Evolutionary conservation across 805 yeast genomes (phyloP).

Genomic region (Lipomyces sp.): DNA sequence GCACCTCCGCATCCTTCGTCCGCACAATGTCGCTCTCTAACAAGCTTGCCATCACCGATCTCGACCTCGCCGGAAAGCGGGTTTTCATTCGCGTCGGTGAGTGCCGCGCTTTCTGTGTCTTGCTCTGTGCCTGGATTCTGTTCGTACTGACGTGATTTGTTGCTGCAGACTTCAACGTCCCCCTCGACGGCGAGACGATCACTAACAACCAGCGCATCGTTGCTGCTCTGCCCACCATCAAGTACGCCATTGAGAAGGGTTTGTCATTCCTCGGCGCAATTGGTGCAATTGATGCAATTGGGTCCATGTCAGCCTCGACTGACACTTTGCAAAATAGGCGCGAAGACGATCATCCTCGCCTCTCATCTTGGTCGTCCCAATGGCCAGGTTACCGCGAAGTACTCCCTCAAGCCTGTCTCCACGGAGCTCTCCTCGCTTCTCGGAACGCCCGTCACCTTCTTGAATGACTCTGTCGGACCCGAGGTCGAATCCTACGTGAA

Average conservation of each 20-base stretch:
- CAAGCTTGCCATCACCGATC: constrained; percentile 90
- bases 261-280: not conserved
- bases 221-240: constrained; percentile 98
- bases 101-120: constrained; percentile 19
- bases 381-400: constrained; percentile 82
- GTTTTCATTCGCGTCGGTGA: constrained; percentile 96
- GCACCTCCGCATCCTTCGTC: not conserved
- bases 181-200: constrained; percentile 88
- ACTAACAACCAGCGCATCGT: constrained; percentile 99
- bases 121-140: not conserved
- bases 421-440: constrained; percentile 79
- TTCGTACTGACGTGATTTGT: not conserved
- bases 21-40: constrained; percentile 82
- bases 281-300: too few species aligned
- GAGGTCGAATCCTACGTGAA: constrained; percentile 81
- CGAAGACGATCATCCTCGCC: constrained; percentile 88
- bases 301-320: too few species aligned
- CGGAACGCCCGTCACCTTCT: constrained; percentile 71
- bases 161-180: constrained; percentile 44
- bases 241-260: constrained; percentile 81
- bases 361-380: constrained; percentile 99
- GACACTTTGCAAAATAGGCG: constrained; percentile 48
- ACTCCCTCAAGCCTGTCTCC: constrained; percentile 90
- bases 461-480: constrained; percentile 87
- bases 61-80: constrained; percentile 82